Percentiles rank a stretch among this genome's conserved stretches.
These are phyloP conservation scores for Stropharia rugosoannulata DNA, from an alignment of 768 basidiomycete genomes.

Conservation along the genomic window DNA sequence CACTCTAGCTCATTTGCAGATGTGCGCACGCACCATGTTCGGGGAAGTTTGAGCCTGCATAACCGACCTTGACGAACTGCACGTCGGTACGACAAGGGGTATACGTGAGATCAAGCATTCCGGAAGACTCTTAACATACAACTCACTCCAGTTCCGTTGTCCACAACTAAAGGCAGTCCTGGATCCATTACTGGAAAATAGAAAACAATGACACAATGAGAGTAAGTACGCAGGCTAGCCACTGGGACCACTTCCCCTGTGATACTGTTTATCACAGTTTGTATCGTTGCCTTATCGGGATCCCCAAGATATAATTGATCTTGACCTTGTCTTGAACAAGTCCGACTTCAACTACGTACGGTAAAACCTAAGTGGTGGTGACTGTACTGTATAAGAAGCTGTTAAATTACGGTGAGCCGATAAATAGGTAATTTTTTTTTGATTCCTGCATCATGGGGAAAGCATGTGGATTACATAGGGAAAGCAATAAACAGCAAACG, in stretches of 20 bases:
- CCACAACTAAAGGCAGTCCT: constrained; percentile 69
- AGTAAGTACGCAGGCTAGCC: not conserved
- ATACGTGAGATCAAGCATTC: constrained; percentile 2
- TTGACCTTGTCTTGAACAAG: too few species aligned
- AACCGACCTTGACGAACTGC: constrained; percentile 90
- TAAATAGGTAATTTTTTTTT: too few species aligned
- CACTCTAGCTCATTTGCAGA: not conserved
- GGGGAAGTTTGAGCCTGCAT: constrained; percentile 93
- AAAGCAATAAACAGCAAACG: too few species aligned
- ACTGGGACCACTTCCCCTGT: constrained; percentile 1
- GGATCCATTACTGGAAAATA: constrained; percentile 36
- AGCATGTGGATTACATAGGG: too few species aligned
- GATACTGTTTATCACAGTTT: constrained; percentile 16
- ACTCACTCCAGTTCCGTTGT: constrained; percentile 87
- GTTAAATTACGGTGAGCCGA: too few species aligned
- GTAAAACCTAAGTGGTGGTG: too few species aligned
- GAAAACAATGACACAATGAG: not conserved
- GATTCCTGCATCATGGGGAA: too few species aligned
- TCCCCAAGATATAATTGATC: not conserved
- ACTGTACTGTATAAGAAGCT: too few species aligned
- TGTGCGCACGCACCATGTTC: constrained; percentile 66
- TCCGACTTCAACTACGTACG: too few species aligned
- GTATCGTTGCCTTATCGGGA: constrained; percentile 10
- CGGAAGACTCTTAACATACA: not conserved
- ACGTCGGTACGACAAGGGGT: constrained; percentile 12